phyloP scores from a whole-genome alignment of 192 early-diverging fungal genomes.

The Diversispora epigaea region DNA sequence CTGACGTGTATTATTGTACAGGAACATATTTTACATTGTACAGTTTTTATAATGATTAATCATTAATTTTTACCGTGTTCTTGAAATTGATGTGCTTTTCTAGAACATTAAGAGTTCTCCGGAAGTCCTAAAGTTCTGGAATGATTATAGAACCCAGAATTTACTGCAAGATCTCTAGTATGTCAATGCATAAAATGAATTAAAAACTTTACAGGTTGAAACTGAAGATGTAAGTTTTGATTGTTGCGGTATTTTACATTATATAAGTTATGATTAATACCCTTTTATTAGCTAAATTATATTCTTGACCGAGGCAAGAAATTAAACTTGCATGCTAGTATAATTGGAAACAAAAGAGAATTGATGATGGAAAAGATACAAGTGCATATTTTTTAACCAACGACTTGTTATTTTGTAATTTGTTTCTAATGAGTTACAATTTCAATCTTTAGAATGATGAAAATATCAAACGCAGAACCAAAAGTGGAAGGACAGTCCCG shows the following conservation, averaged over 20 bases:
- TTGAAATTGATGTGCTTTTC: slow-evolving; percentile 17
- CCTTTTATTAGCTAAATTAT: slow-evolving; percentile 28
- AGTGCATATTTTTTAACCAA: neutral
- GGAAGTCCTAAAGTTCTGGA: slow-evolving; percentile 13
- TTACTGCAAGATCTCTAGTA: slow-evolving; percentile 15
- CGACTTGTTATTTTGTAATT: slow-evolving; percentile 15
- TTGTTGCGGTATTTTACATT: slow-evolving; percentile 10
- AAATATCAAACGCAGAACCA: slow-evolving; percentile 3
- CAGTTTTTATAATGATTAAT: neutral
- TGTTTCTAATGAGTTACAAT: slow-evolving; percentile 3
- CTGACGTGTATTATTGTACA: neutral
- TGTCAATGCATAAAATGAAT: slow-evolving; percentile 17
- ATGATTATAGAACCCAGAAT: slow-evolving; percentile 5
- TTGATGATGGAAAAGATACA: slow-evolving; percentile 2
- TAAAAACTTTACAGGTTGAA: slow-evolving; percentile 12
- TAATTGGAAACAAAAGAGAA: slow-evolving; percentile 26
- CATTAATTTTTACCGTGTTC: neutral
- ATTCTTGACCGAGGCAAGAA: slow-evolving; percentile 14
- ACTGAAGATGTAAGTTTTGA: slow-evolving; percentile 17
- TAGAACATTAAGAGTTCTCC: slow-evolving; percentile 12
- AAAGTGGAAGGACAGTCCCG: slow-evolving; percentile 6
- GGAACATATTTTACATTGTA: neutral
- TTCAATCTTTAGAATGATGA: slow-evolving; percentile 17
- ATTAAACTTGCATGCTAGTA: slow-evolving; percentile 19
- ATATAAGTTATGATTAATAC: slow-evolving; percentile 12